Evolutionary conservation across 805 yeast species (phyloP), one percentile per base, ranked within the genome.

Genomic region (Myxozyma vanderwaltii): DNA sequence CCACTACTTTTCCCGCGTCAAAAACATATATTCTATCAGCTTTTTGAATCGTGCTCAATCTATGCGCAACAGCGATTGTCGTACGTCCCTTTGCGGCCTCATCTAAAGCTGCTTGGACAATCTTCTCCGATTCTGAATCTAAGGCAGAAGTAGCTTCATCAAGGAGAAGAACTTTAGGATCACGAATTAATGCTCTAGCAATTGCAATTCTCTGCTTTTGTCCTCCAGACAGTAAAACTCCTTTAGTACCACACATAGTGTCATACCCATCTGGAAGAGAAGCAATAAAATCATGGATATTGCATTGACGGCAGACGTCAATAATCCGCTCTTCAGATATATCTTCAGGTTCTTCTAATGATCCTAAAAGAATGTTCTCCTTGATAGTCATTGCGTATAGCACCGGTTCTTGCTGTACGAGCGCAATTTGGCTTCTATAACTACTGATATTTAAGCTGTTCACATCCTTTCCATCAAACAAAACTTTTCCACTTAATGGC

Each of bases 391-490:
- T 92, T 69, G 89, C 89, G 76, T 89, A 89, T 51, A 90, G 75
- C 12, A 61, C 67, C 3, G 70, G 70, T 50, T 85, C 88, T 69
- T 85, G 89, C 62, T 80, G 85, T 5, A 84, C 89, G 44, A 83
- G 77, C 2, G 88, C 87, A n/a, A 82, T 73, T 52, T 80, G 79
- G 12, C 76, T 68, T 45, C 88, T 70, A 70, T 80, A 80, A 61
- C 75, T 73, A 44, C 81, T 80, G 52, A 84, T 74, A 66, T 82
- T 82, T 55, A 91, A 82, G 51, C 83, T 81, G 52, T 82, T 74
- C 43, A 92, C 82, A 69, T 91, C 96, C 61, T 85, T 86, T 5
- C 96, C 96, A 73, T 92, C 96, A 46, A 92, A 81, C 26, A 86
- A 74, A 56, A 92, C 86, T 40, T 51, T 23, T 4, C 65, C 63